A percentile compares a stretch with the other conserved stretches of the same genome.
These are phyloP conservation scores for Pelargonium nanum DNA, from an alignment of 345 rosid genomes.

Conservation along the genomic window DNA sequence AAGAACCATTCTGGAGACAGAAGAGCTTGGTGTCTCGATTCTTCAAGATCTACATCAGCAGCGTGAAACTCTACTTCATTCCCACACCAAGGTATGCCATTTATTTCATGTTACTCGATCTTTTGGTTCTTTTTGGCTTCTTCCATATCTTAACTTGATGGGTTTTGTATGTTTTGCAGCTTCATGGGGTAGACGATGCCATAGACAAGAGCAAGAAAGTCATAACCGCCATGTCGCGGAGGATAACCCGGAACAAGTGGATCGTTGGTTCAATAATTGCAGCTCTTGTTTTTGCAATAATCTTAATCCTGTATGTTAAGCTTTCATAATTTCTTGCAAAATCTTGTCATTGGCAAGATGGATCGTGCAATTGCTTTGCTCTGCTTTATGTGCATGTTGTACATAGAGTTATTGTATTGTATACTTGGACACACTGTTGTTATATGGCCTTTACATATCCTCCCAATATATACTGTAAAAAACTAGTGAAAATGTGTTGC, in stretches of 20 bases:
- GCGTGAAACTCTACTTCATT: constrained; percentile 73
- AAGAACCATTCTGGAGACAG: constrained; percentile 81
- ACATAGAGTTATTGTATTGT: neutral
- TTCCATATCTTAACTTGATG: neutral
- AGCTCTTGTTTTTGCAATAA: constrained; percentile 56
- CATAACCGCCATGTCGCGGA: constrained; percentile 52
- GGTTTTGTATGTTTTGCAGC: constrained; percentile 26
- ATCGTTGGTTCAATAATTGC: constrained; percentile 38
- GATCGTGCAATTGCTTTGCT: neutral
- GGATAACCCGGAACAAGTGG: constrained; percentile 82
- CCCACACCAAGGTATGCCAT: constrained; percentile 52
- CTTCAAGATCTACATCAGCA: constrained; percentile 87
- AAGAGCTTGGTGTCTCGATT: constrained; percentile 76
- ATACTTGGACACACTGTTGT: no score
- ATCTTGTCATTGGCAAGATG: neutral
- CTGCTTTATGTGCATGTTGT: constrained; percentile 14
- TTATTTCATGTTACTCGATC: neutral
- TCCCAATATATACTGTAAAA: no score
- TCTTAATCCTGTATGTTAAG: constrained; percentile 55
- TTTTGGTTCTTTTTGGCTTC: neutral
- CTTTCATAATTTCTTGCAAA: constrained; percentile 26
- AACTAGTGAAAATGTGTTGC: no score
- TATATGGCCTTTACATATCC: no score
- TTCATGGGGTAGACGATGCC: constrained; percentile 76
- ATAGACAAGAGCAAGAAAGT: constrained; percentile 76